phyloP scores from a whole-genome alignment of 2,329 filamentous ascomycete genomes.

The Dactylonectria macrodidyma region DNA sequence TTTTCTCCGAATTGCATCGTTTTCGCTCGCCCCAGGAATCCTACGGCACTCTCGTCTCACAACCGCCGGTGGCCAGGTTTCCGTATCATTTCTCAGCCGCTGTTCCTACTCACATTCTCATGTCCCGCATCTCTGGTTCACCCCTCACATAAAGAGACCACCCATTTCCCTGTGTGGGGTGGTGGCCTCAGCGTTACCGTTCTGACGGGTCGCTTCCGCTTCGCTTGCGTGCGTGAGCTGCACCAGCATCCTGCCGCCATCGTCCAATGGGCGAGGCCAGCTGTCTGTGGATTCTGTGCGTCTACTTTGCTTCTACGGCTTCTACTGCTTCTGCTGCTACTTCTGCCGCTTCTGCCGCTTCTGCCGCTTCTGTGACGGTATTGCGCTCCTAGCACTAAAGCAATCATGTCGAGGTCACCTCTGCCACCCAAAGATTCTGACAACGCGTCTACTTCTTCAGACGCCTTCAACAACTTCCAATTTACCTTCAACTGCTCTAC shows the following conservation, averaged over 20 bases:
- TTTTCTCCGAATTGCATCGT: conserved; percentile 5
- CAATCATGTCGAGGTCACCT: conserved; percentile 35
- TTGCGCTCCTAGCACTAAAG: conserved; percentile 22
- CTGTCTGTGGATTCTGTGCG: conserved; percentile 12
- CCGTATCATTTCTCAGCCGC: background rate
- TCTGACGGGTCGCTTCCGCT: conserved; percentile 26
- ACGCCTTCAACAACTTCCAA: conserved; percentile 44
- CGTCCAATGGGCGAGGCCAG: conserved; percentile 25
- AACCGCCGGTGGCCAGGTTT: background rate
- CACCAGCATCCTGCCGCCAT: conserved; percentile 17
- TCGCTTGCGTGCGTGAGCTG: conserved; percentile 25
- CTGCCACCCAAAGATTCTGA: conserved; percentile 28
- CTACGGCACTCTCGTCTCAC: background rate
- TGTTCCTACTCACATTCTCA: conserved; percentile 4
- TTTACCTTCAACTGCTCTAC: conserved; percentile 53
- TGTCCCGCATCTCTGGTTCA: conserved; percentile 21
- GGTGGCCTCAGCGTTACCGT: conserved; percentile 35
- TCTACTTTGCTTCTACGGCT: background rate
- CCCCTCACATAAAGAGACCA: conserved; percentile 16
- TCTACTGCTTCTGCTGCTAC: conserved; percentile 4
- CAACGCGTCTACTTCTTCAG: conserved; percentile 34
- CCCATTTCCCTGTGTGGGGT: conserved; percentile 29
- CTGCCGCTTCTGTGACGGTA: conserved; percentile 9
- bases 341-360: background rate
- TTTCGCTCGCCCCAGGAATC: background rate